A percentile compares a stretch with the other conserved stretches of the same genome.
These are phyloP conservation scores for Mucor saturninus DNA, from an alignment of 371 early-diverging fungal species.

Conservation along the genomic window DNA sequence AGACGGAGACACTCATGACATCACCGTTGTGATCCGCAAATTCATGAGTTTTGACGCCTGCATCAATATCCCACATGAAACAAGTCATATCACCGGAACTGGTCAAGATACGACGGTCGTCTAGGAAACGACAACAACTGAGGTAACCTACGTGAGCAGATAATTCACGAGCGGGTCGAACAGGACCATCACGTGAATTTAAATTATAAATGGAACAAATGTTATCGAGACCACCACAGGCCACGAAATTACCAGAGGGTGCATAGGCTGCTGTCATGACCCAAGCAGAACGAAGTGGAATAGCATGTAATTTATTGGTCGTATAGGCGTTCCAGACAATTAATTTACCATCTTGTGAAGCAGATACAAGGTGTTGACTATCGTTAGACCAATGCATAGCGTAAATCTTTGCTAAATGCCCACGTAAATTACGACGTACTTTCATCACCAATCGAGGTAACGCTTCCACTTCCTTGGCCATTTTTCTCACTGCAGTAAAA, in stretches of 20 bases:
- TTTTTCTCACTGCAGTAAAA: conserved; percentile 45
- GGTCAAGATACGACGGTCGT: conserved; percentile 93
- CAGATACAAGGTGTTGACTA: conserved; percentile 93
- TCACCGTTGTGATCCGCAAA: conserved; percentile 98
- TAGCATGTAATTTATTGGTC: conserved; percentile 97
- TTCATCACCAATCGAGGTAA: conserved; percentile 82
- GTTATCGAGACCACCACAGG: conserved; percentile 98
- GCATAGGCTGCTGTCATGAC: conserved; percentile 99
- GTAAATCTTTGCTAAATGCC: conserved; percentile 98
- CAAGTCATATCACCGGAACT: conserved; percentile 97
- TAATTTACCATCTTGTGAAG: conserved; percentile 98
- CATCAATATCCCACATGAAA: conserved; percentile 98
- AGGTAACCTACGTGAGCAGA: conserved; percentile 97
- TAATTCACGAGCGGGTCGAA: conserved; percentile 92
- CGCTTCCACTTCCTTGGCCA: conserved; percentile 59
- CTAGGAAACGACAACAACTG: conserved; percentile 94
- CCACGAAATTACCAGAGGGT: conserved; percentile 97
- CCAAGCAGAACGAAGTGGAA: conserved; percentile 97
- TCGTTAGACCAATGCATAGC: conserved; percentile 98
- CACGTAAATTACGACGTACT: conserved; percentile 84
- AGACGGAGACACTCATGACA: conserved; percentile 91
- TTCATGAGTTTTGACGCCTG: conserved; percentile 91
- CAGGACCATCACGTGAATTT: conserved; percentile 86
- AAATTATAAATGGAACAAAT: conserved; percentile 97
- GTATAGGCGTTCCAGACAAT: conserved; percentile 98